phyloP scores from a whole-genome alignment of 495 filamentous ascomycete species.

The Halenospora varia region DNA sequence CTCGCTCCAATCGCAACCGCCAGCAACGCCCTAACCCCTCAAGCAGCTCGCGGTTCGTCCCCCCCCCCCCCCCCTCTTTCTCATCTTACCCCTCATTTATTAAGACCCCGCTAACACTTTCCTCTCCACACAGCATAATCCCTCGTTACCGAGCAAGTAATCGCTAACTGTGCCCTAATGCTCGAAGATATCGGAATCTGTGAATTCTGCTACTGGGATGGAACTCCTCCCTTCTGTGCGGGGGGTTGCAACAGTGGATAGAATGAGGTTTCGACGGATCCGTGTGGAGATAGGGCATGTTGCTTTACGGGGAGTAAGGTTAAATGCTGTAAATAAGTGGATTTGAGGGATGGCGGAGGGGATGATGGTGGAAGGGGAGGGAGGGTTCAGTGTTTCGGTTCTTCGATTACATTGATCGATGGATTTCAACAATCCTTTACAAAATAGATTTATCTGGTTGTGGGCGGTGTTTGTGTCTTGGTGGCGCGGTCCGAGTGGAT shows the following conservation, averaged over 20 bases:
- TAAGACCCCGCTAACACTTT: no score
- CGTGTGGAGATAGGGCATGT: not conserved
- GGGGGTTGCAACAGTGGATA: not conserved
- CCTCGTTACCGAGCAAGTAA: not conserved
- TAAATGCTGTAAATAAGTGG: not conserved
- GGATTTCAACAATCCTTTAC: not conserved
- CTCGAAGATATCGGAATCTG: not conserved
- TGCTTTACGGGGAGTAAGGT: not conserved
- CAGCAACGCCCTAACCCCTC: not conserved
- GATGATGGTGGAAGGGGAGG: not conserved
- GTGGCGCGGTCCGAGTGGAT: no score
- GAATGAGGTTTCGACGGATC: not conserved
- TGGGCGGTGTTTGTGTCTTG: no score
- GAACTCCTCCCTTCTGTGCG: not conserved
- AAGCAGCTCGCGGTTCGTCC: not conserved
- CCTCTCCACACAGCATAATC: not conserved
- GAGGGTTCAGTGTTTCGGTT: not conserved
- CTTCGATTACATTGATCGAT: not conserved
- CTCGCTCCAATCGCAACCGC: not conserved
- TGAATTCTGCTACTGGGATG: not conserved
- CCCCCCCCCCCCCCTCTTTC: not conserved
- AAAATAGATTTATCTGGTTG: no score
- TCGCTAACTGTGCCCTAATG: not conserved
- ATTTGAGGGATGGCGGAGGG: not conserved
- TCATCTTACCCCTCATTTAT: not conserved